phyloP scores from a whole-genome alignment of 73 alveolate genomes.

The Paraurostyla sp. region DNA sequence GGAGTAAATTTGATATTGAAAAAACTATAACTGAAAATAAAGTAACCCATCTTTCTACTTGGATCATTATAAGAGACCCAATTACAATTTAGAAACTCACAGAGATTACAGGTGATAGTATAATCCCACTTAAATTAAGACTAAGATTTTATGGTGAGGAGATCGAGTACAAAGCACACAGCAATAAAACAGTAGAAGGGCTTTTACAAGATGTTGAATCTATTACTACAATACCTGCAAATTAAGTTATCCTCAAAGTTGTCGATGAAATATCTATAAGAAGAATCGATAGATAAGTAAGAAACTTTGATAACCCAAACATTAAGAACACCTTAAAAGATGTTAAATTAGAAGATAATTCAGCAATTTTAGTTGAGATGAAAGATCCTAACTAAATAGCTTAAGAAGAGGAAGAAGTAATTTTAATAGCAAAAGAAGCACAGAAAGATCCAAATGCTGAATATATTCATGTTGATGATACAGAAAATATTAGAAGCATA shows the following conservation, averaged over 20 bases:
- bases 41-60: slow-evolving; percentile 27
- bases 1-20: background rate
- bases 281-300: slow-evolving; percentile 35
- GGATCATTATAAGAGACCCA: slow-evolving; percentile 45
- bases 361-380: slow-evolving; percentile 56
- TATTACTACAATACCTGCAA: slow-evolving; percentile 1
- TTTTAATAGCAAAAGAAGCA: background rate
- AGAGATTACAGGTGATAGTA: slow-evolving; percentile 6
- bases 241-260: background rate
- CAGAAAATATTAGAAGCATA: slow-evolving; percentile 43
- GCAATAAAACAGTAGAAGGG: background rate
- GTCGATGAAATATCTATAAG: slow-evolving; percentile 50
- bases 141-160: slow-evolving; percentile 60
- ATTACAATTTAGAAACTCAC: background rate
- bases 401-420: slow-evolving; percentile 15
- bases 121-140: slow-evolving; percentile 18
- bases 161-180: background rate
- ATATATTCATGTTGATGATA: slow-evolving; percentile 19
- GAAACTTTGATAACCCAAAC: slow-evolving; percentile 34
- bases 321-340: slow-evolving; percentile 17
- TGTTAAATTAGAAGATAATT: slow-evolving; percentile 4
- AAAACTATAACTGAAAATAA: background rate
- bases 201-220: background rate
- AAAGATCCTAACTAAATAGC: slow-evolving; percentile 24
- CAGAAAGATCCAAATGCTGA: background rate